phyloP scores from a whole-genome alignment of 2,329 filamentous ascomycete species.

The Ascochyta pisi region DNA sequence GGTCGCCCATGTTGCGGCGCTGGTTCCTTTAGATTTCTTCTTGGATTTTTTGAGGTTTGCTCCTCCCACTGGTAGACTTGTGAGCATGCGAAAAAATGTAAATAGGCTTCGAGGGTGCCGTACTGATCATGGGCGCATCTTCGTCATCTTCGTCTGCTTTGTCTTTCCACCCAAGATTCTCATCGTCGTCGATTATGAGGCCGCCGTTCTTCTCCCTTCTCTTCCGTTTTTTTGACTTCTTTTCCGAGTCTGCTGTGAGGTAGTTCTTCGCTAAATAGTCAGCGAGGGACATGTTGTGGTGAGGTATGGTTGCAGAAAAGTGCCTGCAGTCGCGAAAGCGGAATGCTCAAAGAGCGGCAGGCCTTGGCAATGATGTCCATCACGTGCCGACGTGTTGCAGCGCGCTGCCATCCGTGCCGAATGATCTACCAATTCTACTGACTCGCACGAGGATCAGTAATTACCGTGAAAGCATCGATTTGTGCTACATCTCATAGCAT shows the following conservation, averaged over 20 bases:
- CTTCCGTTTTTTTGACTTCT: conserved; percentile 62
- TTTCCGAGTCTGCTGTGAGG: conserved; percentile 69
- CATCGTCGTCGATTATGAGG: conserved; percentile 60
- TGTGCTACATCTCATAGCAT: not conserved
- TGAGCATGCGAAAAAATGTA: conserved; percentile 16
- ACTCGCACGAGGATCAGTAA: not conserved
- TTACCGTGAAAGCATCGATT: not conserved
- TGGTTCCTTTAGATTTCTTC: conserved; percentile 60
- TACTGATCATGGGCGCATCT: conserved; percentile 57
- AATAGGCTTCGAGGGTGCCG: conserved; percentile 8
- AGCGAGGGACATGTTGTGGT: conserved; percentile 67
- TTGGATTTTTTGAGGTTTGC: conserved; percentile 59
- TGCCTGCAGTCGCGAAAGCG: conserved; percentile 5
- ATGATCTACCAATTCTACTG: not conserved
- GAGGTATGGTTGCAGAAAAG: conserved; percentile 8
- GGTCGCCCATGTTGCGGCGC: conserved; percentile 68
- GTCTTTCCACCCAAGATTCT: conserved; percentile 59
- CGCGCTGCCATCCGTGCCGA: conserved; percentile 11
- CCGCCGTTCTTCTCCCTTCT: conserved; percentile 52
- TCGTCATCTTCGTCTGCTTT: conserved; percentile 62
- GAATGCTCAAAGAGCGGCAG: not conserved
- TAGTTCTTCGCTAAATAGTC: conserved; percentile 93
- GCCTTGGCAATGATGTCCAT: conserved; percentile 16
- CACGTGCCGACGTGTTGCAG: conserved; percentile 37
- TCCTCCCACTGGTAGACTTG: conserved; percentile 42